Base-by-base conservation (phyloP, 2,329 filamentous ascomycete species). In the Hypoxylon sp. region DNA sequence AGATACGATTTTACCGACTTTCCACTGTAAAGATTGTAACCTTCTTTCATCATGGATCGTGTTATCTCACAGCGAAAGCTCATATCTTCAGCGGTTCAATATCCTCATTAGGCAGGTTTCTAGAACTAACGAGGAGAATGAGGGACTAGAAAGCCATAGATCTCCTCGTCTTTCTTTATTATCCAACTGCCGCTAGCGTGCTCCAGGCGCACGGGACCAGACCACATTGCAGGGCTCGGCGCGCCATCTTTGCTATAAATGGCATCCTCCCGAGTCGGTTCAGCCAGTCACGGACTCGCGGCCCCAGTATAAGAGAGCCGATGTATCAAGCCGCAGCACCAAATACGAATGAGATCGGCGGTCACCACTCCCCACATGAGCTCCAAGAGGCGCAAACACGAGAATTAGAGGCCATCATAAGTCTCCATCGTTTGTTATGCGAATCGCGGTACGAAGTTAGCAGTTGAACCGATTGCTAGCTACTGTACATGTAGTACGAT, bases 321-420 rank as follows among this genome's bases (percentile, higher is more conserved):
- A n/a, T n/a, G 23, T 29, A 54, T 48, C 47, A 48, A 58, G 47
- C 55, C 51, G 47, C 55, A 52, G 51, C 51, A 35, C 51, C 47
- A 51, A 55, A 58, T 58, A 58, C 55, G 55, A 58, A 47, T 45
- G 51, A 51, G 55, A 58, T 58, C 55, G 42, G 51, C 55, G 37
- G 35, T 49, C 19, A 43, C 16, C 37, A 31, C 40, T 55, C 55
- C 36, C 55, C 55, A 55, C 55, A 37, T 49, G 34, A 45, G 17
- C 42, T 38, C 31, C 51, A 43, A 58, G 37, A 36, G 36, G 21
- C 29, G 31, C 16, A 38, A 58, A 58, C 55, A 58, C 55, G 55
- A 58, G 55, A 42, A 49, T 41, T 23, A 9, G 15, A 37, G 47
- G 43, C 51, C 51, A 43, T 43, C 37, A 37, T 36, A 53, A 38